Percentiles rank a stretch among this genome's conserved stretches.
phyloP scores from a whole-genome alignment of 2,329 filamentous ascomycete genomes.

The Stagonosporopsis vannaccii region DNA sequence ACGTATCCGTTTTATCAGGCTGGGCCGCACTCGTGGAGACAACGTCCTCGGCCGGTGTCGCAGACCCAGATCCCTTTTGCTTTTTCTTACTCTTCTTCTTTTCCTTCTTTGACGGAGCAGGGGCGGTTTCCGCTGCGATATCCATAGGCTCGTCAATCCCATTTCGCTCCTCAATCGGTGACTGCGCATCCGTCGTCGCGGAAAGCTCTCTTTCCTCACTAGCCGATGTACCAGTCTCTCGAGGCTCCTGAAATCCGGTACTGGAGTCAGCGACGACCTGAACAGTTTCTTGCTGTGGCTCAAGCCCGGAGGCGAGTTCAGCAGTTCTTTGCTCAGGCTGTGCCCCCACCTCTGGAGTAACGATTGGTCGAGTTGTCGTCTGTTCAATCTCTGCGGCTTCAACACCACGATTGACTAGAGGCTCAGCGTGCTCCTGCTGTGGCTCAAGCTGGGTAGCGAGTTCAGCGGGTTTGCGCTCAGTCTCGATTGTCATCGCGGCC shows the following conservation, averaged over 20 bases:
- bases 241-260: not conserved
- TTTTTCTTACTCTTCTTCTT: constrained; percentile 33
- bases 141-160: not conserved
- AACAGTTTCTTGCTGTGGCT: constrained; percentile 7
- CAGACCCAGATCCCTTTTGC: constrained; percentile 23
- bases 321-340: not conserved
- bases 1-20: not conserved
- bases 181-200: not conserved
- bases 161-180: not conserved
- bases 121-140: not conserved
- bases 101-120: constrained; percentile 12
- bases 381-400: not conserved
- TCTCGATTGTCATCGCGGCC: not conserved
- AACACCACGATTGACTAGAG: not conserved
- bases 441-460: constrained; percentile 5
- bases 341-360: not conserved
- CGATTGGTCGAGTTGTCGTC: not conserved
- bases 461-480: constrained; percentile 3
- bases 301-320: constrained; percentile 7
- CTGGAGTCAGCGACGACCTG: not conserved
- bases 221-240: not conserved
- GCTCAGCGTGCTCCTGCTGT: not conserved
- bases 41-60: constrained; percentile 8
- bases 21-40: not conserved
- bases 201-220: not conserved